Percentiles rank a stretch among this genome's conserved stretches.
These are phyloP conservation scores for Fragaria ananassa DNA, from an alignment of 306 rosid genomes.

Conservation along the genomic window DNA sequence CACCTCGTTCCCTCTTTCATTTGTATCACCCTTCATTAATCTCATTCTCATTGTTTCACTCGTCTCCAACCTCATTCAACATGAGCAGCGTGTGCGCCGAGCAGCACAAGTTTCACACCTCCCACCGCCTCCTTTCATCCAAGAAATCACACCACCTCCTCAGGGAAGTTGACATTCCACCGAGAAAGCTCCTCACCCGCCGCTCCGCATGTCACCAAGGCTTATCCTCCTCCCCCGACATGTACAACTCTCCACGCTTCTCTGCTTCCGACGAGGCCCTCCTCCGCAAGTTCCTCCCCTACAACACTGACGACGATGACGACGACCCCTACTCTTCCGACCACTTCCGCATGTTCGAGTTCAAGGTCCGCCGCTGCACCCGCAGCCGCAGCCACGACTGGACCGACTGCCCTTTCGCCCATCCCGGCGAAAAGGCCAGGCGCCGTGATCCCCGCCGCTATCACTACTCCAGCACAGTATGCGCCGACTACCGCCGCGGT, in stretches of 20 bases:
- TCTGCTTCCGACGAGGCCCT: constrained; percentile 47
- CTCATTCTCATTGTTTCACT: too few relatives aligned
- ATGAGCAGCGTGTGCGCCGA: constrained; percentile 47
- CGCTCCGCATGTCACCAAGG: constrained; percentile 15
- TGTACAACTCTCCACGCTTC: constrained; percentile 39
- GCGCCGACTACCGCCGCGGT: constrained; percentile 75
- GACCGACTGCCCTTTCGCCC: constrained; percentile 93
- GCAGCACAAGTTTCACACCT: constrained; percentile 46
- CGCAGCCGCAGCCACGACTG: constrained; percentile 96
- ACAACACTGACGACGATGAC: constrained; percentile 41
- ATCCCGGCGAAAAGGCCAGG: constrained; percentile 86
- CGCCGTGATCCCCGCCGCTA: constrained; percentile 71
- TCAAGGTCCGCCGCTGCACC: constrained; percentile 77
- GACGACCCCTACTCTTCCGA: constrained; percentile 74
- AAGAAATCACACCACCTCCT: constrained; percentile 33
- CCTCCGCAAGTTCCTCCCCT: constrained; percentile 57
- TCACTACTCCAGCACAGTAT: constrained; percentile 67
- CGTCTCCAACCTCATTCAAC: too few relatives aligned
- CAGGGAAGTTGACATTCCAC: constrained; percentile 53
- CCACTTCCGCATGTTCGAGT: constrained; percentile 83
- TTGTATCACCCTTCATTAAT: neutral
- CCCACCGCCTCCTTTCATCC: constrained; percentile 40
- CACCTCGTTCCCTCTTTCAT: constrained; percentile 24
- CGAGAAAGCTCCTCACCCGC: constrained; percentile 62
- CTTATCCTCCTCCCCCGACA: constrained; percentile 24